Evolutionary conservation across 371 early-diverging fungal species (phyloP).

Genomic region (Mucor mucedo): DNA sequence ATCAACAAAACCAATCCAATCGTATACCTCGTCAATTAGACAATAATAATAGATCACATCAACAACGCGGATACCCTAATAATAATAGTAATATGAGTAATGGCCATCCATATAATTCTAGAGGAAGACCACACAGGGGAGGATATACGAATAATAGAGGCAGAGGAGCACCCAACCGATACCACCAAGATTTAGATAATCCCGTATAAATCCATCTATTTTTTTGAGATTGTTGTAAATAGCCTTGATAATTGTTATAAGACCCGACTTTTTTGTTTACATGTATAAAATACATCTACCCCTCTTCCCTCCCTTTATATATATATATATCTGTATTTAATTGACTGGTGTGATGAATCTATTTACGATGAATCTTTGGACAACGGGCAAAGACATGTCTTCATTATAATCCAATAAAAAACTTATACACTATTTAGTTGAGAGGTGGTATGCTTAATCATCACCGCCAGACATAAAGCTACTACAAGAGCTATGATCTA

Average conservation of each 20-base stretch:
- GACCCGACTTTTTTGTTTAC: too few relatives aligned
- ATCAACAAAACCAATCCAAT: conserved; percentile 5
- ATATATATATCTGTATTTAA: too few relatives aligned
- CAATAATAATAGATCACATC: conserved; percentile 9
- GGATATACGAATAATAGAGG: conserved; percentile 10
- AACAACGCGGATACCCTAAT: not conserved
- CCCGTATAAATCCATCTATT: not conserved
- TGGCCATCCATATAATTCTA: conserved; percentile 1
- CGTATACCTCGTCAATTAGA: conserved; percentile 1
- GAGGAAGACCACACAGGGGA: conserved; percentile 8
- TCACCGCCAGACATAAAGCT: too few relatives aligned
- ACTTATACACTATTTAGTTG: too few relatives aligned
- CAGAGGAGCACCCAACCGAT: conserved; percentile 8
- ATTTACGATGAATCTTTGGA: too few relatives aligned
- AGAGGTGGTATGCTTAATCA: too few relatives aligned
- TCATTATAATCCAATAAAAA: too few relatives aligned
- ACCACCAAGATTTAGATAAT: conserved; percentile 22
- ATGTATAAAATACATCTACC: too few relatives aligned
- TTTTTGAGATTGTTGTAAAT: not conserved
- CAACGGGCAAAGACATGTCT: too few relatives aligned
- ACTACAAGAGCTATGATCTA: too few relatives aligned
- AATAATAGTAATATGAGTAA: conserved; percentile 8
- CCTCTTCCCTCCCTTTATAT: too few relatives aligned
- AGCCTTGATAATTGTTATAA: not conserved
- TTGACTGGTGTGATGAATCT: too few relatives aligned